phyloP scores from a whole-genome alignment of 108 stramenopile genomes.

The Cyclotella atomus region DNA sequence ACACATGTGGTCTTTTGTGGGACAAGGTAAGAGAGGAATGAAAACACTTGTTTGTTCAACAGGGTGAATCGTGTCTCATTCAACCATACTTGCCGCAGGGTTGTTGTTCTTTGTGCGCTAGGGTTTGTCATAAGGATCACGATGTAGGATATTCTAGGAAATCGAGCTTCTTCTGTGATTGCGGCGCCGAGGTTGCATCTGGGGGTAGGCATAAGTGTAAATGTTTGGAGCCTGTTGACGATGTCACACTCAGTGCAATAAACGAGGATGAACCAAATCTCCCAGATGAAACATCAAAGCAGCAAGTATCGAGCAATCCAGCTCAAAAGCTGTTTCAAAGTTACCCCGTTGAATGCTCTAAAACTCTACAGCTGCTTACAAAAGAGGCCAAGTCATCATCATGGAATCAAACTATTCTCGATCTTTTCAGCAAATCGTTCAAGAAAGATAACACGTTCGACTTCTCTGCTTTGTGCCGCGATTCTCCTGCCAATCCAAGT shows the following conservation, averaged over 20 bases:
- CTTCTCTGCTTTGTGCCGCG: not conserved
- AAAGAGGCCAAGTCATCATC: conserved; percentile 33
- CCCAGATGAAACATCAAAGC: not conserved
- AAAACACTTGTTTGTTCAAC: not conserved
- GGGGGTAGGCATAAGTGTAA: conserved; percentile 58
- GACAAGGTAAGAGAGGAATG: conserved; percentile 48
- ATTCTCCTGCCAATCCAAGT: not conserved
- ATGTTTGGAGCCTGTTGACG: conserved; percentile 63
- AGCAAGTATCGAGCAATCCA: conserved; percentile 4
- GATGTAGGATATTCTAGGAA: conserved; percentile 83
- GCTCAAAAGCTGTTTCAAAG: conserved; percentile 17
- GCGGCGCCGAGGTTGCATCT: conserved; percentile 70
- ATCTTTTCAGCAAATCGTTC: conserved; percentile 25
- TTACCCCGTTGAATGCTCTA: conserved; percentile 26
- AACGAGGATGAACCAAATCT: not conserved
- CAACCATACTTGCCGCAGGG: too few species aligned
- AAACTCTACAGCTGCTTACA: conserved; percentile 26
- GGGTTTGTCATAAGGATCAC: conserved; percentile 83
- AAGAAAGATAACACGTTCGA: not conserved
- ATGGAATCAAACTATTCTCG: conserved; percentile 40
- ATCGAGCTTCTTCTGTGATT: conserved; percentile 90
- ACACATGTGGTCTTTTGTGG: conserved; percentile 83
- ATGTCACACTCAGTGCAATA: conserved; percentile 25
- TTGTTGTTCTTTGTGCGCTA: conserved; percentile 82
- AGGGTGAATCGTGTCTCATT: too few species aligned